Evolutionary conservation across 495 filamentous ascomycete species (phyloP), one percentile per base, ranked within the genome.

Genomic region (Astrothelium subdiscretum): DNA sequence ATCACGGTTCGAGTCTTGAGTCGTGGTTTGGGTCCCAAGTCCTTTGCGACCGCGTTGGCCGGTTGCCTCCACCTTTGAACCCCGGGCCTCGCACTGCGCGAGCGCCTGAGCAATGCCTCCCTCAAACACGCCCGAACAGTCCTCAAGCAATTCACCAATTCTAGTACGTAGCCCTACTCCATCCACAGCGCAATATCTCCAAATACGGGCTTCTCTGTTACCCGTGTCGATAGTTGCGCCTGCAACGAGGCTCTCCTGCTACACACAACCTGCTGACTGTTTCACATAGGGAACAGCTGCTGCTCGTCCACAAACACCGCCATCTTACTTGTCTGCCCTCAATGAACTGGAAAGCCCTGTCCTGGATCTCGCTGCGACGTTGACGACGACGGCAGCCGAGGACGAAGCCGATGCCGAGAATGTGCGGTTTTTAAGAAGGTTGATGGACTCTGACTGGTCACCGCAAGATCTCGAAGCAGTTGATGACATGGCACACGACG

Each of bases 341-440:
- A 64, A 62, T 42, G 63, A 73, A 63, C 69, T 78, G 27, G 74
- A 80, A 44, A 74, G 73, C 61, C 74, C 81, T 57, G 75, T 79
- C 20, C 75, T 78, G 40, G 75, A 79, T 60, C 71, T 80, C 51
- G 76, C 78, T 18, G 65, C 75, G 15, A 78, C 78, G 10, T 68
- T 79, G 2, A 74, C 69, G 31, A 75, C 75, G 13, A 51, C 62
- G 52, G 73, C 76, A 62, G 71, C 74, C 42, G 79, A 79, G 64
- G 79, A 84, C 65, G 81, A 80, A 63, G 79, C 78, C 35, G 77
- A 85, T 59, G 79, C 81, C 68, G 83, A 79, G 61, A 84, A 85
- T 73, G 76, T 85, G 60, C 80, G 72, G 70, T 84, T 84, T 64
- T 72, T 85, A 58, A 79, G 83, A 38, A 75, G 76, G 69, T 65